Conservation (phyloP, 345 rosid genomes). For the Eucalyptus cloeziana region DNA sequence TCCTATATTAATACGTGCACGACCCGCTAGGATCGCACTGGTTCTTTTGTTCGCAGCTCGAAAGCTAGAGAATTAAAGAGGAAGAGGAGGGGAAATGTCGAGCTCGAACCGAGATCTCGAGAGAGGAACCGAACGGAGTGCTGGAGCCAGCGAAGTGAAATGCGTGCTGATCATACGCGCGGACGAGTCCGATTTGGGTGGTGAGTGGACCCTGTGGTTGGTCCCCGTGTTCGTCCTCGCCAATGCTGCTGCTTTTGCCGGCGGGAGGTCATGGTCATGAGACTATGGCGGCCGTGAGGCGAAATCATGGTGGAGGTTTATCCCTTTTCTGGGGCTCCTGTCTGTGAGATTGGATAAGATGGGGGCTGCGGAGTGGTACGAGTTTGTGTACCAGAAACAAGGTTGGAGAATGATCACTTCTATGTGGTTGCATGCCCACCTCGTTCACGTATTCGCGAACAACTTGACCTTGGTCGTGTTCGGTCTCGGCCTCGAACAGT, state of each 20-base stretch:
- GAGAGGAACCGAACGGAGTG: background rate
- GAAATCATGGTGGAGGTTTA: slow-evolving; percentile 36
- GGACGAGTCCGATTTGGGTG: background rate
- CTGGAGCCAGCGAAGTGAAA: background rate
- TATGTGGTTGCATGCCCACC: slow-evolving; percentile 67
- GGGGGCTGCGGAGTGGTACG: slow-evolving; percentile 62
- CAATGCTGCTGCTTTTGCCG: slow-evolving; percentile 46
- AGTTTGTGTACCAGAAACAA: background rate
- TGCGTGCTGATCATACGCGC: background rate
- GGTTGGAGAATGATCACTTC: background rate
- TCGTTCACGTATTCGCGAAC: slow-evolving; percentile 70
- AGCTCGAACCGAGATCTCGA: slow-evolving; percentile 33
- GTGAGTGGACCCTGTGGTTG: slow-evolving; percentile 69
- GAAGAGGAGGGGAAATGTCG: background rate
- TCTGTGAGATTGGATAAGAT: slow-evolving; percentile 42
- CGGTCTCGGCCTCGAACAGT: slow-evolving; percentile 83
- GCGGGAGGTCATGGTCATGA: background rate
- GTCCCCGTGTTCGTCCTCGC: slow-evolving; percentile 58
- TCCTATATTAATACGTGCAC: background rate
- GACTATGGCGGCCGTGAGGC: slow-evolving; percentile 7
- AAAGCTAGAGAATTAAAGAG: background rate
- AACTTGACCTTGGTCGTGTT: slow-evolving; percentile 72
- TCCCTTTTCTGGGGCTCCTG: background rate
- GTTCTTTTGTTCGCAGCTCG: background rate
- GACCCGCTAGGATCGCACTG: background rate